Evolutionary conservation across 2,329 filamentous ascomycete species (phyloP), one percentile per base, ranked within the genome.

Genomic region (Talaromyces piceae): DNA sequence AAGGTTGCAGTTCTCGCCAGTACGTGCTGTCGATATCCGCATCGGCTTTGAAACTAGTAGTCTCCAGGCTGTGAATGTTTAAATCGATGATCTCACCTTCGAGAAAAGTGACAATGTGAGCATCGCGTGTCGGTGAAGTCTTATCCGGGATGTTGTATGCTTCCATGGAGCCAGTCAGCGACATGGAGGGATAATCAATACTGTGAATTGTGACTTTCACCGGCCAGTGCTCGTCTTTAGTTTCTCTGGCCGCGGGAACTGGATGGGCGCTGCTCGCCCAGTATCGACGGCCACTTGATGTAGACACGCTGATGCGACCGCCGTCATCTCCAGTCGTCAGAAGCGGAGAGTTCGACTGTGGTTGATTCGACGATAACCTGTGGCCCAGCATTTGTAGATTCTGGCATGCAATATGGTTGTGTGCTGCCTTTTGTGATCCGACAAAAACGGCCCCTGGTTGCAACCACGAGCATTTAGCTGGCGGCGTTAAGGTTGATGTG

Each of bases 71-170:
- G 54, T 76, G 70, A 2, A 60, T 68, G 56, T 73, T 72, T 57
- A 86, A 81, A 62, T 86, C 83, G 54, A 86, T 78, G 54, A 86
- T 84, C 61, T 86, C 83, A 50, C 83, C 83, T 70, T 85, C 82
- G 41, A 86, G 73, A 60, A 81, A 86, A 2, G 82, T 85, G 13
- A 80, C 79, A 51, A 86, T 86, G 53, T 74, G 73, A 13, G 71
- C 70, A 47, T 67, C 66, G 46, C 67, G 66, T 3, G 64, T 67
- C 16, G 65, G 62, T 1, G 67, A 67, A 7, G 74, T 72, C 50
- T 75, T 75, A 54, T 77, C 71, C 2, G 82, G 82, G 11, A 84
- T 82, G 58, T 86, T 82, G 67, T 83, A 84, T 4, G 83, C 83
- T 65, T 84, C 81, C 83, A 86, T 86, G 6, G 81, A 85, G 3